Base-by-base conservation (phyloP, 2,329 filamentous ascomycete genomes). In the Polychaeton citri region DNA sequence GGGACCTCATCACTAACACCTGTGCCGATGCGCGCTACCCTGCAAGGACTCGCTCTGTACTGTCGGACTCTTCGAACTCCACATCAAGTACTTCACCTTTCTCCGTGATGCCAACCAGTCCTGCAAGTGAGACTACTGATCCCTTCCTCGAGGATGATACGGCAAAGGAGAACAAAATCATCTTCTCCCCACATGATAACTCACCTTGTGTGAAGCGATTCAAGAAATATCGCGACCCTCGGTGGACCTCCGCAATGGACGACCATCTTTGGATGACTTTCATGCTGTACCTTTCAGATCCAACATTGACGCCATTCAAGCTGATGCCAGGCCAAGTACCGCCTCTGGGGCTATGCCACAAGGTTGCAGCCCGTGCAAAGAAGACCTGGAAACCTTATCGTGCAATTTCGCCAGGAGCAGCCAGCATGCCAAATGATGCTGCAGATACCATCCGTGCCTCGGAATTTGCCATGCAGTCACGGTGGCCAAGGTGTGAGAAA, bases 211-310 rank as follows among this genome's bases (percentile, higher is more conserved):
- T 51, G 8, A 66, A 64, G 50, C 63, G 63, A 40, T 47, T 61
- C 36, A 67, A 62, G 49, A 53, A 60, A 21, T 19, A 32, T 16
- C 58, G 54, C 31, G 50, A 48, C 50, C 52, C 57, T 5, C 61
- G 56, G 28, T 79, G 74, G 68, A 76, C 69, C 4, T 59, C 68
- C 30, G 72, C 75, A 35, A 78, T 77, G 73, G 75, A 79, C 50
- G 66, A 71, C 38, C 75, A 79, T 49, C 57, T 79, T 20, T 78
- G 75, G 74, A 70, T 74, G 50, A 75, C 72, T 6, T 79, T 77
- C 55, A 71, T 76, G 58, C 63, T 67, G 36, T 78, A 77, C 51
- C 60, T 79, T n/a, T 71, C 75, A 42, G 74, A 79, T 52, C 75
- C 75, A 15, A 74, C 70, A 3, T 67, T 78, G 33, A 79, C 75